Conservation (phyloP, 2,329 filamentous ascomycete genomes). For the Monilinia polystroma region DNA sequence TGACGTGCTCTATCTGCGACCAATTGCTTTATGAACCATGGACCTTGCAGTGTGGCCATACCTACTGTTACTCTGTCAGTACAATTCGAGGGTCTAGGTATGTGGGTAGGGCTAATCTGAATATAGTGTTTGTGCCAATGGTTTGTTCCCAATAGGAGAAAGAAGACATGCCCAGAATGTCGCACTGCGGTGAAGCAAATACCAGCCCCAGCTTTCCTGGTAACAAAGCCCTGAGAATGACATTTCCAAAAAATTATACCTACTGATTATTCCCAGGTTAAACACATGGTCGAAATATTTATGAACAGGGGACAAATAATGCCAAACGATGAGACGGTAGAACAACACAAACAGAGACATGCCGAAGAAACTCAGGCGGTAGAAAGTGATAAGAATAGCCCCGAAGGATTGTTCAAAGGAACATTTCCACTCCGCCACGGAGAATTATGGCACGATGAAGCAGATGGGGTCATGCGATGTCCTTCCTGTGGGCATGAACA, state of each 20-base stretch:
- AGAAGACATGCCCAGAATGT: slow-evolving; percentile 69
- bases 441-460: slow-evolving; percentile 49
- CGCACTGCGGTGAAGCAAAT: slow-evolving; percentile 56
- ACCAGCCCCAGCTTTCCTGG: slow-evolving; percentile 64
- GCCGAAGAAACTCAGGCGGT: slow-evolving; percentile 59
- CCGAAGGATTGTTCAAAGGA: slow-evolving; percentile 62
- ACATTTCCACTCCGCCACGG: slow-evolving; percentile 36
- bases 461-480: slow-evolving; percentile 62
- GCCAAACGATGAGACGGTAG: slow-evolving; percentile 60
- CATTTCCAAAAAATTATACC: slow-evolving; percentile 8
- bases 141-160: slow-evolving; percentile 47
- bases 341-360: slow-evolving; percentile 58
- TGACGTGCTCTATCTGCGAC: slow-evolving; percentile 69
- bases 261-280: slow-evolving; percentile 47
- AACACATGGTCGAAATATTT: slow-evolving; percentile 64
- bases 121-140: slow-evolving; percentile 41
- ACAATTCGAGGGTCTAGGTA: not conserved
- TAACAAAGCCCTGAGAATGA: slow-evolving; percentile 40
- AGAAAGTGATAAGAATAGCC: slow-evolving; percentile 56
- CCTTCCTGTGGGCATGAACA: slow-evolving; percentile 63
- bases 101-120: slow-evolving; percentile 26
- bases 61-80: slow-evolving; percentile 66
- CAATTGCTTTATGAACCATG: slow-evolving; percentile 68
- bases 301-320: slow-evolving; percentile 59
- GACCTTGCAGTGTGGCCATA: slow-evolving; percentile 66